Percentiles rank a stretch among this genome's conserved stretches.
phyloP scores from a whole-genome alignment of 2,329 filamentous ascomycete genomes.

The Clarireedia monteithiana region DNA sequence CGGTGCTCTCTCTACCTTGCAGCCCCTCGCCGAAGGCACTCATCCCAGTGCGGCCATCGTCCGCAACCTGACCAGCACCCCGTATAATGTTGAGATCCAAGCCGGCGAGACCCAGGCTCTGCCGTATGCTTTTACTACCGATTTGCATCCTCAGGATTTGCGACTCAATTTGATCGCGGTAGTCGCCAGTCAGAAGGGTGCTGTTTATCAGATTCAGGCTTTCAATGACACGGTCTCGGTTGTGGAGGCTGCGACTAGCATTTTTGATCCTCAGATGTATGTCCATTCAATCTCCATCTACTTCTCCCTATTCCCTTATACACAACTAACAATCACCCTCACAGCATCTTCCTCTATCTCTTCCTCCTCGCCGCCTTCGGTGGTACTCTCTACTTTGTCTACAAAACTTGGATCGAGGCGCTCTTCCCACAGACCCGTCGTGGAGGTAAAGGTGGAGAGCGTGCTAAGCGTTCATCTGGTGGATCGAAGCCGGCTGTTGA shows the following conservation, averaged over 20 bases:
- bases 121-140: conserved; percentile 77
- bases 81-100: conserved; percentile 66
- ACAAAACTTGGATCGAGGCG: conserved; percentile 94
- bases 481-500: conserved; percentile 62
- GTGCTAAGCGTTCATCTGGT: conserved; percentile 51
- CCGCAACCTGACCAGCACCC: conserved; percentile 75
- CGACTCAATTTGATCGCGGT: conserved; percentile 70
- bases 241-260: conserved; percentile 83
- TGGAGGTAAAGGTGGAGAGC: conserved; percentile 28
- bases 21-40: conserved; percentile 41
- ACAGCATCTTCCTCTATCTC: conserved; percentile 93
- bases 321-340: conserved; percentile 8
- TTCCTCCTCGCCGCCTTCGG: conserved; percentile 73
- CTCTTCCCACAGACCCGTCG: conserved; percentile 87
- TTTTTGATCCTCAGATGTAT: conserved; percentile 95
- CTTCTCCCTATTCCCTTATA: background rate
- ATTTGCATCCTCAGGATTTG: conserved; percentile 90
- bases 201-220: conserved; percentile 67
- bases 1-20: conserved; percentile 59
- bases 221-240: conserved; percentile 79
- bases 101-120: conserved; percentile 69
- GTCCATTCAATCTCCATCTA: conserved; percentile 27
- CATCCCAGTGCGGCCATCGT: conserved; percentile 50
- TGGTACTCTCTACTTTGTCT: conserved; percentile 88
- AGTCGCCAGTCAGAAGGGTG: conserved; percentile 57